These are phyloP conservation scores for Euphorbia tirucalli DNA, from an alignment of 345 rosid species.

Conservation along the genomic window DNA sequence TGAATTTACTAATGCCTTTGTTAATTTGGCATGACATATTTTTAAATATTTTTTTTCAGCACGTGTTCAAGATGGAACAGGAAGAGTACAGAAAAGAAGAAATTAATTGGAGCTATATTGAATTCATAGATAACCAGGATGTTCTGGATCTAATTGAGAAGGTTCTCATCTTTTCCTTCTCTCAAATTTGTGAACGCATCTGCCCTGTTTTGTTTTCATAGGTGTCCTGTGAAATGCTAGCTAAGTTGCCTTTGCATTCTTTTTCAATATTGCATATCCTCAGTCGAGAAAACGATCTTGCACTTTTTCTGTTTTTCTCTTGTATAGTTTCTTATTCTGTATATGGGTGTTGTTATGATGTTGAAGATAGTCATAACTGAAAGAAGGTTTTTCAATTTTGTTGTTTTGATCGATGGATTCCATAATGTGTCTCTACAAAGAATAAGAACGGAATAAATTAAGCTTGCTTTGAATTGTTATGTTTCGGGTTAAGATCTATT, in stretches of 20 bases:
- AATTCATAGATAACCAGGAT: slow-evolving; percentile 97
- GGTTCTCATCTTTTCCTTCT: slow-evolving; percentile 43
- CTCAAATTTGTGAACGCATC: neutral
- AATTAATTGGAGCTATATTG: slow-evolving; percentile 98
- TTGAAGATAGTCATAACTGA: neutral
- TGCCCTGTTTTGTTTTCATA: neutral
- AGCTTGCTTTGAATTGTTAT: neutral
- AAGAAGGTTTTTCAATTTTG: neutral
- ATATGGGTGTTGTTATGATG: neutral
- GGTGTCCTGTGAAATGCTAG: neutral
- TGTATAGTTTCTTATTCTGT: neutral
- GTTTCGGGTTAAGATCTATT: neutral
- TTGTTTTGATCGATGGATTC: neutral
- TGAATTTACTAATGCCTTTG: slow-evolving; percentile 3
- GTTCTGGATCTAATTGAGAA: slow-evolving; percentile 96
- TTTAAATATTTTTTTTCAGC: slow-evolving; percentile 53
- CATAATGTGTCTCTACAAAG: neutral
- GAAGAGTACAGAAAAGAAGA: slow-evolving; percentile 94
- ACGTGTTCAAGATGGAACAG: slow-evolving; percentile 99
- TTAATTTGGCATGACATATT: slow-evolving; percentile 3
- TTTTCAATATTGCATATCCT: neutral
- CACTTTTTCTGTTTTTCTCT: neutral
- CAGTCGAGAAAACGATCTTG: neutral
- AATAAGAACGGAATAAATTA: neutral
- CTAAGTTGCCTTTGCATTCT: neutral